phyloP scores from a whole-genome alignment of 345 rosid genomes.

The Boechera stricta region DNA sequence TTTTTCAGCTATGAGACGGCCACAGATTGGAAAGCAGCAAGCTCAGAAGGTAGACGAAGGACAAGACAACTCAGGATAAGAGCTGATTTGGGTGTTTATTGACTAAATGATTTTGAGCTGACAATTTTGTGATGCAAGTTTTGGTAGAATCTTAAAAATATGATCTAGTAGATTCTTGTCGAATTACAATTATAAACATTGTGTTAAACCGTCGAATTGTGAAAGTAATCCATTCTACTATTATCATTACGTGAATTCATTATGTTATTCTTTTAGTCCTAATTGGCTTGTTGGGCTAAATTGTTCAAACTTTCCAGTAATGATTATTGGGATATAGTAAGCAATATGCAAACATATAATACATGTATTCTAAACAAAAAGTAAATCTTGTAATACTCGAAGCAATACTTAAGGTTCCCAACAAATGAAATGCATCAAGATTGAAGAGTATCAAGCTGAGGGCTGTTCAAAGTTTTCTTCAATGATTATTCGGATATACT shows the following conservation, averaged over 20 bases:
- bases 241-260: background rate
- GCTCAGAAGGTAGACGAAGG: constrained; percentile 34
- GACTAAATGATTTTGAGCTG: constrained; percentile 13
- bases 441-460: background rate
- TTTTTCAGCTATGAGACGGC: constrained; percentile 27
- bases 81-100: constrained; percentile 4
- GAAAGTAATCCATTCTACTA: constrained; percentile 28
- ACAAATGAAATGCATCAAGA: background rate
- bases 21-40: constrained; percentile 27
- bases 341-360: background rate
- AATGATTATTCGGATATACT: background rate
- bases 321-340: background rate
- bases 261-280: background rate
- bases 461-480: background rate
- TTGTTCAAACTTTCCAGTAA: background rate
- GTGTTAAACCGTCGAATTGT: constrained; percentile 1
- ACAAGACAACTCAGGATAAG: constrained; percentile 11
- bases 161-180: constrained; percentile 11
- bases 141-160: constrained; percentile 15
- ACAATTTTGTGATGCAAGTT: constrained; percentile 14
- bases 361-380: background rate
- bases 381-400: no score
- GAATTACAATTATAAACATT: constrained; percentile 6
- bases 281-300: background rate
- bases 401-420: background rate